These are phyloP conservation scores for Phalaenopsis equestris DNA, from an alignment of 106 monocot genomes.

Conservation along the genomic window DNA sequence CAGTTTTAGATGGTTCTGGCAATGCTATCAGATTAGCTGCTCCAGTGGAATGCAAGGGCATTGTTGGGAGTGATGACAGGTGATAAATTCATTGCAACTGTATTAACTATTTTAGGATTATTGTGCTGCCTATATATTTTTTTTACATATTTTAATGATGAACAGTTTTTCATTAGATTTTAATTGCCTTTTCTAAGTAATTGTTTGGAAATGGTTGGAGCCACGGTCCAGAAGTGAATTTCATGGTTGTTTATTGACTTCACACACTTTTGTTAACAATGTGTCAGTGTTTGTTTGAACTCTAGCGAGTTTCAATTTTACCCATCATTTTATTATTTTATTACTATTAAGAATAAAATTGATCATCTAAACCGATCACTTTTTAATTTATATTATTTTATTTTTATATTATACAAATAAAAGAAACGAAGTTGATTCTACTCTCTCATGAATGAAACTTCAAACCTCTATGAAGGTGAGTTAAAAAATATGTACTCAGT, in stretches of 20 bases:
- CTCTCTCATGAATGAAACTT: no score
- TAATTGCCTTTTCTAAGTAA: background rate
- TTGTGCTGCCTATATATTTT: background rate
- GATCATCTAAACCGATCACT: background rate
- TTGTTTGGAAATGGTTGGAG: background rate
- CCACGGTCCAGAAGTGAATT: background rate
- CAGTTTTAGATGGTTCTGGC: conserved; percentile 82
- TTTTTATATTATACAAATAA: background rate
- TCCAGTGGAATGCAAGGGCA: conserved; percentile 98
- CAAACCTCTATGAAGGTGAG: no score
- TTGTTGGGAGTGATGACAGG: conserved; percentile 99
- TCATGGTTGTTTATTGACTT: background rate
- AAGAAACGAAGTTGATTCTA: background rate
- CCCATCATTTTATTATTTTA: background rate
- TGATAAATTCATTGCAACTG: conserved; percentile 14
- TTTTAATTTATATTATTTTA: background rate
- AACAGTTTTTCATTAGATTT: background rate
- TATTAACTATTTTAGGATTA: background rate
- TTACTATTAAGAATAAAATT: background rate
- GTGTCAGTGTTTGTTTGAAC: background rate
- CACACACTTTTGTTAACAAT: background rate
- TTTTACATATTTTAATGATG: background rate
- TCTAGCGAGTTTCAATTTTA: background rate
- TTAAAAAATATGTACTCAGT: no score
- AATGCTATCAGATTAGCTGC: conserved; percentile 86